These are phyloP conservation scores for Termitomyces sp. DNA, from an alignment of 1,284 basidiomycete species.

Conservation along the genomic window DNA sequence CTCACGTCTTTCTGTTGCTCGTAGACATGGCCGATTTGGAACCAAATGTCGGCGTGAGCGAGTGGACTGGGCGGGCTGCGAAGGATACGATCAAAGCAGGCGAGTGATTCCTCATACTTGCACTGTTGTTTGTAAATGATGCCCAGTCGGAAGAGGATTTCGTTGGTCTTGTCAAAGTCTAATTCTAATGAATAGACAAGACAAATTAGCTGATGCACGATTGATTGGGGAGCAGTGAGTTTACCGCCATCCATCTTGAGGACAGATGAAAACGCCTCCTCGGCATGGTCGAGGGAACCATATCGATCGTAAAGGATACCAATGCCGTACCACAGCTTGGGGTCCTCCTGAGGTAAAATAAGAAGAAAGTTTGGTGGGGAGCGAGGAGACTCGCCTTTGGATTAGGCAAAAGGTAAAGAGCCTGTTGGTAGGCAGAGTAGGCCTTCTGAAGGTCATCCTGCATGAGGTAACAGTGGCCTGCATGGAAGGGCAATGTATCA, in stretches of 20 bases:
- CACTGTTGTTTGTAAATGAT: conserved; percentile 99
- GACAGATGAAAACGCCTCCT: conserved; percentile 96
- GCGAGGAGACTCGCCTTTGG: conserved; percentile 63
- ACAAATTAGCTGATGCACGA: conserved; percentile 26
- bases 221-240: conserved; percentile 14
- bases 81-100: conserved; percentile 95
- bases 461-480: conserved; percentile 97
- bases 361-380: conserved; percentile 19
- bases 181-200: conserved; percentile 31
- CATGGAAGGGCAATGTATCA: conserved; percentile 16
- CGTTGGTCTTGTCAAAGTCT: conserved; percentile 99
- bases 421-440: conserved; percentile 98
- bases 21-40: conserved; percentile 98
- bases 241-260: conserved; percentile 94
- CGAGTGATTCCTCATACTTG: conserved; percentile 82
- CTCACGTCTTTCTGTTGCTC: conserved; percentile 94
- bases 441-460: conserved; percentile 99
- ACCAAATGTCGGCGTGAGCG: conserved; percentile 98
- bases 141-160: conserved; percentile 96
- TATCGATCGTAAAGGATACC: conserved; percentile 99
- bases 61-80: conserved; percentile 93
- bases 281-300: conserved; percentile 96
- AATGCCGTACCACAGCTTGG: conserved; percentile 99
- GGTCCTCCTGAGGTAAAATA: conserved; percentile 65
- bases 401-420: conserved; percentile 91